These are phyloP conservation scores for Neurospora intermedia DNA, from an alignment of 495 filamentous ascomycete genomes.

Conservation along the genomic window DNA sequence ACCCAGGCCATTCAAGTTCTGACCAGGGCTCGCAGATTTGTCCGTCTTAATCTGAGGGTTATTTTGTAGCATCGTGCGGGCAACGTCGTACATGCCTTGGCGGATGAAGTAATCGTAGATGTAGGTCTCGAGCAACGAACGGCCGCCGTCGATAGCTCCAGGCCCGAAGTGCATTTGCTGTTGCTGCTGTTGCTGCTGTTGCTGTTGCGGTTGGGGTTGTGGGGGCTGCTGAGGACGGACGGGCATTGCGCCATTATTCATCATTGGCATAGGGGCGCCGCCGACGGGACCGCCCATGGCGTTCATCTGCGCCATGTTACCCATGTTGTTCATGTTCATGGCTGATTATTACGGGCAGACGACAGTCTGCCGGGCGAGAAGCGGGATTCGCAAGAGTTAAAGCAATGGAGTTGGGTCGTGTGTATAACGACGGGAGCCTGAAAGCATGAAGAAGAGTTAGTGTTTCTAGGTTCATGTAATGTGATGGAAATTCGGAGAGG, in stretches of 20 bases:
- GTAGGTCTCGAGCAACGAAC: conserved; percentile 68
- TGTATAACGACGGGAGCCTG: neutral
- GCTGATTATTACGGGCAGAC: conserved; percentile 18
- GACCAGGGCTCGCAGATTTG: conserved; percentile 43
- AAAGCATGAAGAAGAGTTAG: neutral
- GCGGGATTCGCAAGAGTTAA: conserved; percentile 10
- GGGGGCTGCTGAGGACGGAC: conserved; percentile 24
- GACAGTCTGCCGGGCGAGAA: conserved; percentile 17
- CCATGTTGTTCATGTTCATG: conserved; percentile 52
- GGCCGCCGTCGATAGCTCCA: conserved; percentile 24
- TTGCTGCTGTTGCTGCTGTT: conserved; percentile 10
- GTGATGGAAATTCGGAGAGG: neutral
- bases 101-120: conserved; percentile 96
- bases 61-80: conserved; percentile 58
- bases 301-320: conserved; percentile 54
- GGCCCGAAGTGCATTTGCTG: conserved; percentile 10
- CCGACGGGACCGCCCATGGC: conserved; percentile 52
- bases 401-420: neutral
- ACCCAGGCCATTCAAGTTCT: conserved; percentile 61
- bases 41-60: conserved; percentile 45
- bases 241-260: conserved; percentile 49
- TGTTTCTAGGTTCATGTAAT: neutral
- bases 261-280: conserved; percentile 55
- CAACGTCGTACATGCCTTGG: conserved; percentile 69
- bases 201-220: conserved; percentile 3